These are phyloP conservation scores for Prunus salicina DNA, from an alignment of 306 rosid species.

Conservation along the genomic window DNA sequence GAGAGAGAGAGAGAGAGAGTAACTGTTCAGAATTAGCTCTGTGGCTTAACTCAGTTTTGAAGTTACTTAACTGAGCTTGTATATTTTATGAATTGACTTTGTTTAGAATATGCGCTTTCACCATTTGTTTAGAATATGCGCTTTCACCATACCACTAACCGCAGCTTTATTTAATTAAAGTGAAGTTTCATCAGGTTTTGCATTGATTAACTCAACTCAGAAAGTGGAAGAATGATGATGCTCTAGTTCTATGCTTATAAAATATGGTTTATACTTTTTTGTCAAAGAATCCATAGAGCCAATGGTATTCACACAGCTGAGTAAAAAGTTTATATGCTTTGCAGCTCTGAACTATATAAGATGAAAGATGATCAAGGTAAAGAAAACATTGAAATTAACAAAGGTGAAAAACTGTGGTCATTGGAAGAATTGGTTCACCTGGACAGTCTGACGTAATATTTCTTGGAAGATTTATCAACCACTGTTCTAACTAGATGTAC, in stretches of 20 bases:
- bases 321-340: neutral
- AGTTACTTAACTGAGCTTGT: neutral
- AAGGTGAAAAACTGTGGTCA: too few relatives aligned
- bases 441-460: too few relatives aligned
- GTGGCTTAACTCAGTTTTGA: neutral
- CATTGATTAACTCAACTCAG: neutral
- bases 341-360: neutral
- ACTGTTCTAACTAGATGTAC: too few relatives aligned
- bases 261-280: neutral
- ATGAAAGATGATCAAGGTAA: neutral
- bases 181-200: neutral
- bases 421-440: too few relatives aligned
- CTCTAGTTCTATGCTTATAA: slow-evolving; percentile 22
- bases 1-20: neutral
- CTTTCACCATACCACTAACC: slow-evolving; percentile 19
- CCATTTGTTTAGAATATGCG: neutral
- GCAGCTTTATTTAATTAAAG: slow-evolving; percentile 16
- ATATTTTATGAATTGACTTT: neutral
- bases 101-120: neutral
- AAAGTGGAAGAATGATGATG: slow-evolving; percentile 45
- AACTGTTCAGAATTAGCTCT: neutral
- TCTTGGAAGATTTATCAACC: too few relatives aligned
- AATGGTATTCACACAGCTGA: neutral
- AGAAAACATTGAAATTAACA: too few relatives aligned
- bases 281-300: slow-evolving; percentile 2